Conservation (phyloP, 345 rosid species). For the Salix arbutifolia region DNA sequence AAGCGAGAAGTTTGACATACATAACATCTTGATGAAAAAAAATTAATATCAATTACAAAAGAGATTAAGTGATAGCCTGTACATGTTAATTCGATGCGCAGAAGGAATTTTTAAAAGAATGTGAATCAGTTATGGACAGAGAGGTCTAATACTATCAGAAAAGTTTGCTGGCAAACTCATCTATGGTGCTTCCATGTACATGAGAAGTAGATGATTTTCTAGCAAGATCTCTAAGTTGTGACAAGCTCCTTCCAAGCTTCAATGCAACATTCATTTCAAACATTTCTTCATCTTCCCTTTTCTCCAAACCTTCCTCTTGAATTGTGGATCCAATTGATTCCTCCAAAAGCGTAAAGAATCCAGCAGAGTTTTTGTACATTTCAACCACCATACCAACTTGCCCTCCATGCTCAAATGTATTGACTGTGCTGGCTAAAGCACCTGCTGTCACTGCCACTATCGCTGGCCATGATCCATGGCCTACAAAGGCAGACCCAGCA, state of each 20-base stretch:
- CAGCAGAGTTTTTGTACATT: slow-evolving; percentile 49
- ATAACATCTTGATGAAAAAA: background rate
- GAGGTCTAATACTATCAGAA: slow-evolving; percentile 12
- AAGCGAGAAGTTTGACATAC: background rate
- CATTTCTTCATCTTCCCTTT: slow-evolving; percentile 37
- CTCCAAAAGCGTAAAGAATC: slow-evolving; percentile 32
- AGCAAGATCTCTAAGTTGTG: slow-evolving; percentile 43
- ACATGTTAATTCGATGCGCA: background rate
- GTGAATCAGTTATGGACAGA: background rate
- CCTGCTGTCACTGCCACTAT: slow-evolving; percentile 32
- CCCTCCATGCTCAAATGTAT: slow-evolving; percentile 39
- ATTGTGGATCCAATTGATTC: slow-evolving; percentile 28
- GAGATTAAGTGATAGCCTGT: background rate
- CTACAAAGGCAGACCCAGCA: slow-evolving; percentile 22
- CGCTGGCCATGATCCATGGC: slow-evolving; percentile 16
- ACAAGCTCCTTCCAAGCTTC: slow-evolving; percentile 47
- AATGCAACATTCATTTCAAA: slow-evolving; percentile 39
- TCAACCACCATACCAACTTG: slow-evolving; percentile 60
- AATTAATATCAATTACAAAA: background rate
- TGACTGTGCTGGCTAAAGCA: slow-evolving; percentile 31
- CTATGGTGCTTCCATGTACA: slow-evolving; percentile 9
- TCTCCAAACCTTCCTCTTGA: slow-evolving; percentile 15
- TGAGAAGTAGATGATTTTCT: slow-evolving; percentile 17
- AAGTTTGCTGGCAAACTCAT: slow-evolving; percentile 48
- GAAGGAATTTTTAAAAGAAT: background rate